Conservation (phyloP, 176 grass and related monocot genomes). For the Musa schizocarpa region DNA sequence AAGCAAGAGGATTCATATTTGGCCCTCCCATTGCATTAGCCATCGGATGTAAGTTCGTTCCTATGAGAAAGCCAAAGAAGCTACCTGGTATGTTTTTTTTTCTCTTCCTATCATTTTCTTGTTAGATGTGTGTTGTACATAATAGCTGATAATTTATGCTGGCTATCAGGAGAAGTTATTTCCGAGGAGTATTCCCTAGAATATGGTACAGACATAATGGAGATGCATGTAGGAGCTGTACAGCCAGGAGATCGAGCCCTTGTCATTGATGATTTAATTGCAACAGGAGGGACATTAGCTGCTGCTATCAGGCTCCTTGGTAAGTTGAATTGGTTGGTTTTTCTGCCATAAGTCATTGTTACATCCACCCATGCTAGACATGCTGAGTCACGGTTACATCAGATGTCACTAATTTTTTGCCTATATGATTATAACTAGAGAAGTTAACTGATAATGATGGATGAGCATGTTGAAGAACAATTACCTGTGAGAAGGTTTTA, state of each 20-base stretch:
- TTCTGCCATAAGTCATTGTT: neutral
- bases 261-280: slow-evolving; percentile 89
- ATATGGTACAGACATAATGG: slow-evolving; percentile 84
- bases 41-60: slow-evolving; percentile 93
- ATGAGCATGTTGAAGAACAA: neutral
- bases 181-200: slow-evolving; percentile 83
- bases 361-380: neutral
- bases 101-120: neutral
- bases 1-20: slow-evolving; percentile 98
- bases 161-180: slow-evolving; percentile 72
- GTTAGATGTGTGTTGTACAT: neutral
- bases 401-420: neutral
- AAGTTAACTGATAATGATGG: neutral
- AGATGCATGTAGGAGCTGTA: slow-evolving; percentile 96
- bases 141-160: slow-evolving; percentile 24
- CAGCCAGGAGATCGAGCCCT: slow-evolving; percentile 45
- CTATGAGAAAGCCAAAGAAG: slow-evolving; percentile 91
- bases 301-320: slow-evolving; percentile 77
- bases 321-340: slow-evolving; percentile 19
- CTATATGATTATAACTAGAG: neutral
- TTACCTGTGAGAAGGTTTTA: neutral
- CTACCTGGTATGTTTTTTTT: slow-evolving; percentile 53
- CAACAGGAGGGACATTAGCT: slow-evolving; percentile 74
- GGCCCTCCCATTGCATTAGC: slow-evolving; percentile 91
- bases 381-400: neutral